Conservation (phyloP, 2,329 filamentous ascomycete genomes). For the Septoria petroselini region DNA sequence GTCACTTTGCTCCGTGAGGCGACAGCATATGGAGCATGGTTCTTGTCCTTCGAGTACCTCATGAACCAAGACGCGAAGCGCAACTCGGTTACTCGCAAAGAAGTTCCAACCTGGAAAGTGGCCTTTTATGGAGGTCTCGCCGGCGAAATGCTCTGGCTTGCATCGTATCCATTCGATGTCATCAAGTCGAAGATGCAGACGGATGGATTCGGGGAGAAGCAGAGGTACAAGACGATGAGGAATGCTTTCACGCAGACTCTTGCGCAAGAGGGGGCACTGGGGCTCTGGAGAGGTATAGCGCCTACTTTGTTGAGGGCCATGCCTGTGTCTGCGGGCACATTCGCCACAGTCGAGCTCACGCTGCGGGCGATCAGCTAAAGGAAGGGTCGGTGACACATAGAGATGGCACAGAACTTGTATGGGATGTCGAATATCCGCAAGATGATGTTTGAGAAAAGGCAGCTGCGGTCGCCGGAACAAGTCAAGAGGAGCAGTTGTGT, state of each 20-base stretch:
- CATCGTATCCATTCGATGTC: slow-evolving; percentile 93
- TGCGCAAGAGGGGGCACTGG: slow-evolving; percentile 68
- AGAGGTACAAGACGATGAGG: slow-evolving; percentile 76
- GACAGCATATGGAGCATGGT: slow-evolving; percentile 94
- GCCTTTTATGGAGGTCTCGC: slow-evolving; percentile 90
- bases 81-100: slow-evolving; percentile 69
- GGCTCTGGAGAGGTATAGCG: slow-evolving; percentile 92
- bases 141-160: slow-evolving; percentile 89
- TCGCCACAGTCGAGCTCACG: slow-evolving; percentile 62
- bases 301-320: slow-evolving; percentile 91
- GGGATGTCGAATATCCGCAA: no score
- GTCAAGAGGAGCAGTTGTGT: no score
- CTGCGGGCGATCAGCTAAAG: slow-evolving; percentile 40
- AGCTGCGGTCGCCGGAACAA: no score
- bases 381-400: not conserved
- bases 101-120: slow-evolving; percentile 80
- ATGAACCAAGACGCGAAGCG: slow-evolving; percentile 86
- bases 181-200: slow-evolving; percentile 99
- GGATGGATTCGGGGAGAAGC: slow-evolving; percentile 74
- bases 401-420: no score
- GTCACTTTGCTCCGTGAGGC: slow-evolving; percentile 88
- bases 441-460: no score
- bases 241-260: slow-evolving; percentile 86
- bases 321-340: slow-evolving; percentile 97
- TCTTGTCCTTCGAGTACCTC: slow-evolving; percentile 89